Conservation (phyloP, 2,329 filamentous ascomycete species). For the Xylaria sp. region DNA sequence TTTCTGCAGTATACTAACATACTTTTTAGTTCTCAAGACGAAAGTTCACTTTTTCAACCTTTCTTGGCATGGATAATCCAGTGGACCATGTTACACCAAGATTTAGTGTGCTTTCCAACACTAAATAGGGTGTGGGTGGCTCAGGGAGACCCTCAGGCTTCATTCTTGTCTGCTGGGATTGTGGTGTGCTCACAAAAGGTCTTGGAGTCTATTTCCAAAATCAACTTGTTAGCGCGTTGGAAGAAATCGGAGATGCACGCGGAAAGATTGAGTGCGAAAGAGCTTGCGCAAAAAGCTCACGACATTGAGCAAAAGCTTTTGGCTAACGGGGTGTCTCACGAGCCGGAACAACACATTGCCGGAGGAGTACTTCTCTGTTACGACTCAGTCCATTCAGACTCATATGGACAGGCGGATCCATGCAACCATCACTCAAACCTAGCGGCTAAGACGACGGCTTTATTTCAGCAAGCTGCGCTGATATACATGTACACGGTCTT, state of each 20-base stretch:
- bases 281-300: not conserved
- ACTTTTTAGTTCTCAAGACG: not conserved
- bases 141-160: not conserved
- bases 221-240: not conserved
- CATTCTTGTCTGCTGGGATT: no score
- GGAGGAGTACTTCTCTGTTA: not conserved
- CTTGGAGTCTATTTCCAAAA: not conserved
- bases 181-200: not conserved
- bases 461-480: not conserved
- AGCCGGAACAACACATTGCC: not conserved
- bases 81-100: not conserved
- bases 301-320: not conserved
- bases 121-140: no score
- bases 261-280: not conserved
- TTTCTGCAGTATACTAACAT: not conserved
- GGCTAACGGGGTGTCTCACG: not conserved
- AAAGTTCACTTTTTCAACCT: not conserved
- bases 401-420: not conserved
- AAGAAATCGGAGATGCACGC: not conserved
- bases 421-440: not conserved
- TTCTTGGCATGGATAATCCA: not conserved
- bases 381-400: not conserved
- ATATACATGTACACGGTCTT: not conserved
- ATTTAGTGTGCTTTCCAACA: no score
- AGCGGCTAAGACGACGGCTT: not conserved